phyloP scores from a whole-genome alignment of 768 basidiomycete genomes.

The Hericium coralloides region DNA sequence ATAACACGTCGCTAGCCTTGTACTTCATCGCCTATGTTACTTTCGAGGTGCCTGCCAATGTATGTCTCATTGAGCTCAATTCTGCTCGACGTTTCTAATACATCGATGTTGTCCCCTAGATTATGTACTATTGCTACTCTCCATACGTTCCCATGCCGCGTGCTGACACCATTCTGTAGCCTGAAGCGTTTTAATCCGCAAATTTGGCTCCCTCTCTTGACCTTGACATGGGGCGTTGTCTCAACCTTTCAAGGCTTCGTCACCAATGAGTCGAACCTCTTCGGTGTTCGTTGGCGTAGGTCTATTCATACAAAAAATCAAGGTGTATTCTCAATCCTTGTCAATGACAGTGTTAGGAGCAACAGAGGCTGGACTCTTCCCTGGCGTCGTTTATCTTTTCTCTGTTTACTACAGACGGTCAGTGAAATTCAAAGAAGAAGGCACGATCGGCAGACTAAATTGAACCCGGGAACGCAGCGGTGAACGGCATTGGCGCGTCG shows the following conservation, averaged over 20 bases:
- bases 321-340: background rate
- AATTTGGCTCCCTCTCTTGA: constrained; percentile 52
- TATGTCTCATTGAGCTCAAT: background rate
- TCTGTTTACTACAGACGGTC: constrained; percentile 48
- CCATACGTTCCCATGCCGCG: no score
- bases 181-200: constrained; percentile 53
- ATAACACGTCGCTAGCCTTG: constrained; percentile 48
- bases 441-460: no score
- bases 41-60: constrained; percentile 55
- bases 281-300: constrained; percentile 45
- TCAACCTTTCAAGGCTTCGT: constrained; percentile 49
- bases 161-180: constrained; percentile 18
- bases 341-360: constrained; percentile 37
- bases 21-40: constrained; percentile 54
- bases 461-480: constrained; percentile 24
- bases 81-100: no score
- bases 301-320: background rate
- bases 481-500: constrained; percentile 52
- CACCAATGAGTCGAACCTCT: constrained; percentile 41
- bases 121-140: constrained; percentile 23
- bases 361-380: constrained; percentile 42
- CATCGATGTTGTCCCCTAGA: constrained; percentile 20
- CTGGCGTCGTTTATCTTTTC: constrained; percentile 40
- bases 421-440: background rate
- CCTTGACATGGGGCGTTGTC: constrained; percentile 48